These are phyloP conservation scores for Cicer arietinum DNA, from an alignment of 306 rosid genomes.

Conservation along the genomic window DNA sequence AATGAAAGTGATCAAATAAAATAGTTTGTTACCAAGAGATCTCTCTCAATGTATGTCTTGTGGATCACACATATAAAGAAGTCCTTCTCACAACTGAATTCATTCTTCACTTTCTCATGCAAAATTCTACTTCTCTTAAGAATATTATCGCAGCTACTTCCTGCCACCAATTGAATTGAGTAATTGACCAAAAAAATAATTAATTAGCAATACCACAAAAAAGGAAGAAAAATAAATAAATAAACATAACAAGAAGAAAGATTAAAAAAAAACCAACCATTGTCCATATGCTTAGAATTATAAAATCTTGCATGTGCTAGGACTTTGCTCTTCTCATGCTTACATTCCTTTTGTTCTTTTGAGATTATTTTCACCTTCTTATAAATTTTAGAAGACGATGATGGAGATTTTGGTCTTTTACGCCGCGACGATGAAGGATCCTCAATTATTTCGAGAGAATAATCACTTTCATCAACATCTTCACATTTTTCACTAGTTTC, in stretches of 20 bases:
- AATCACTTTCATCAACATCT: background rate
- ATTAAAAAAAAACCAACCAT: background rate
- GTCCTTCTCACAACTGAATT: background rate
- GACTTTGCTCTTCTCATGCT: background rate
- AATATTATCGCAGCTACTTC: background rate
- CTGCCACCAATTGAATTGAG: background rate
- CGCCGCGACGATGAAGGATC: background rate
- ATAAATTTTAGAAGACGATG: background rate
- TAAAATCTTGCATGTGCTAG: background rate
- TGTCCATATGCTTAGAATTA: background rate
- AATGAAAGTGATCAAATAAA: background rate
- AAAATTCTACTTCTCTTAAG: background rate
- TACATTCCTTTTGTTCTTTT: background rate
- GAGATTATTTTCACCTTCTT: constrained; percentile 6
- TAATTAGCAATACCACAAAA: no score
- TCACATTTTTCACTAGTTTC: background rate
- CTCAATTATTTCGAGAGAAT: background rate
- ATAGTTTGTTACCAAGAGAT: constrained; percentile 34
- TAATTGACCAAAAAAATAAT: background rate
- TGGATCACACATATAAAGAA: background rate
- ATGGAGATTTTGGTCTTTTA: background rate
- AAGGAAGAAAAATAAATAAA: no score
- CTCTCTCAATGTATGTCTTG: constrained; percentile 15
- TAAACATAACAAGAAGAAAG: background rate
- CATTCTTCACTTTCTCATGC: background rate